Percentiles rank a stretch among this genome's conserved stretches.
Evolutionary conservation across 2,329 filamentous ascomycete species (phyloP).

Genomic region (Nigrospora sphaerica): DNA sequence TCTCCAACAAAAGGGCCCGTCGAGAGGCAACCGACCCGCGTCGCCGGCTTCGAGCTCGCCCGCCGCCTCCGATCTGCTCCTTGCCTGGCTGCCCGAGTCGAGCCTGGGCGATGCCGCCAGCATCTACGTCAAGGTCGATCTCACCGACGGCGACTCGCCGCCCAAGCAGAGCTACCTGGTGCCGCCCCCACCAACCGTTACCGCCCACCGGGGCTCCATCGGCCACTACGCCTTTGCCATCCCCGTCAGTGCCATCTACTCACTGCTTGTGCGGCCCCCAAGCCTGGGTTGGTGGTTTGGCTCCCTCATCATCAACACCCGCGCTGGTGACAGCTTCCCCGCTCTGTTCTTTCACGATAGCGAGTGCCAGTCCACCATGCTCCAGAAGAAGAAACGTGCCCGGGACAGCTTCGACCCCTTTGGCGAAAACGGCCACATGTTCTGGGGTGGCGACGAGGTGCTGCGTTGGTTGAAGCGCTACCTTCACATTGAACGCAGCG

Average conservation of each 20-base stretch:
- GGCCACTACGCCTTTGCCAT: conserved; percentile 89
- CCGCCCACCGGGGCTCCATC: conserved; percentile 60
- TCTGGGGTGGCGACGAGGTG: conserved; percentile 97
- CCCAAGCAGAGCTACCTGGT: conserved; percentile 87
- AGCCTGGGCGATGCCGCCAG: conserved; percentile 78
- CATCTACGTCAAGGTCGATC: conserved; percentile 93
- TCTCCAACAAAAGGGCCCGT: conserved; percentile 71
- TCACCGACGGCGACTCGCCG: conserved; percentile 71
- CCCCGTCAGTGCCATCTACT: conserved; percentile 85
- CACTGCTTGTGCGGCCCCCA: conserved; percentile 80
- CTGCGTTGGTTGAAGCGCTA: conserved; percentile 85
- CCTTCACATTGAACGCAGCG: conserved; percentile 73
- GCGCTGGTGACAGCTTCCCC: conserved; percentile 86
- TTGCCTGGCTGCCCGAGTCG: conserved; percentile 90
- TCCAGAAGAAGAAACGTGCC: conserved; percentile 83
- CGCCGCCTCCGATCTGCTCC: conserved; percentile 65
- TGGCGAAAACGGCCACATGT: conserved; percentile 75
- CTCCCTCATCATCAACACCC: conserved; percentile 86
- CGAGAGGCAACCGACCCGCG: conserved; percentile 28
- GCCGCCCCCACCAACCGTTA: conserved; percentile 81
- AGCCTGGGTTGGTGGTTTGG: conserved; percentile 99
- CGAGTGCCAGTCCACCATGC: conserved; percentile 90
- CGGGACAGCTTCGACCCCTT: conserved; percentile 88
- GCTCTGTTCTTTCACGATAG: conserved; percentile 96
- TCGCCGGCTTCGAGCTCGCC: conserved; percentile 32